A percentile compares a stretch with the other conserved stretches of the same genome.
Evolutionary conservation across 768 basidiomycete genomes (phyloP).

Genomic region (Boletus huronensis): DNA sequence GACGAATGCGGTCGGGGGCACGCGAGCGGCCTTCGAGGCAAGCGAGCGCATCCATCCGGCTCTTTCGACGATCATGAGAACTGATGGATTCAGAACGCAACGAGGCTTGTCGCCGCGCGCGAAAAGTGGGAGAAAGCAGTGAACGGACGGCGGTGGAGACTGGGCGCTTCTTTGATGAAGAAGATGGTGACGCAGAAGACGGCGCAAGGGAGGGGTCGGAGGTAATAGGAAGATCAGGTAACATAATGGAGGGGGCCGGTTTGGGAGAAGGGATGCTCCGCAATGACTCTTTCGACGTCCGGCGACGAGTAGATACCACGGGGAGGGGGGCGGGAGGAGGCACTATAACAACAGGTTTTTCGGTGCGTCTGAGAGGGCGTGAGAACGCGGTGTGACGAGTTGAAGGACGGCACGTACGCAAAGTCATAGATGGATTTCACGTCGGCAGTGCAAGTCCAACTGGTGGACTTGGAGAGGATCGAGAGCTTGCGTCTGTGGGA

Average conservation of each 20-base stretch:
- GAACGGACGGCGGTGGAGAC: constrained; percentile 21
- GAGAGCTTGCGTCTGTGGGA: constrained; percentile 36
- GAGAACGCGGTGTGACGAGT: not conserved
- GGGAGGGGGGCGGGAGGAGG: constrained; percentile 15
- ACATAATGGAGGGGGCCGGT: constrained; percentile 51
- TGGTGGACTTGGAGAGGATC: constrained; percentile 28
- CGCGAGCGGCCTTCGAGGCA: constrained; percentile 54
- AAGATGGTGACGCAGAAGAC: not conserved
- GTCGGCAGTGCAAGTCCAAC: constrained; percentile 24
- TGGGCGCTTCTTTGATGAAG: constrained; percentile 6
- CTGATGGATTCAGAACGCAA: constrained; percentile 38
- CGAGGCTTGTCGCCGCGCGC: constrained; percentile 15
- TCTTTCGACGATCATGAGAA: constrained; percentile 43
- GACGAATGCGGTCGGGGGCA: constrained; percentile 18
- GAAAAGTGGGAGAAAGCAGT: constrained; percentile 12
- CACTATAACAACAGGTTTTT: constrained; percentile 23
- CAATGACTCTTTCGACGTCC: constrained; percentile 40
- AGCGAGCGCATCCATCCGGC: constrained; percentile 60
- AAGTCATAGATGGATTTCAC: constrained; percentile 8
- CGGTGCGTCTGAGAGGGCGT: constrained; percentile 15
- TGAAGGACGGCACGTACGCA: constrained; percentile 7
- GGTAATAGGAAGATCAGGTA: constrained; percentile 42
- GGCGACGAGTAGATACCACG: constrained; percentile 18
- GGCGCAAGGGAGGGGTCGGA: not conserved
- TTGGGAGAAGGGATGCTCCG: constrained; percentile 57